These are phyloP conservation scores for Agrocybe pediades DNA, from an alignment of 768 basidiomycete genomes.

Conservation along the genomic window DNA sequence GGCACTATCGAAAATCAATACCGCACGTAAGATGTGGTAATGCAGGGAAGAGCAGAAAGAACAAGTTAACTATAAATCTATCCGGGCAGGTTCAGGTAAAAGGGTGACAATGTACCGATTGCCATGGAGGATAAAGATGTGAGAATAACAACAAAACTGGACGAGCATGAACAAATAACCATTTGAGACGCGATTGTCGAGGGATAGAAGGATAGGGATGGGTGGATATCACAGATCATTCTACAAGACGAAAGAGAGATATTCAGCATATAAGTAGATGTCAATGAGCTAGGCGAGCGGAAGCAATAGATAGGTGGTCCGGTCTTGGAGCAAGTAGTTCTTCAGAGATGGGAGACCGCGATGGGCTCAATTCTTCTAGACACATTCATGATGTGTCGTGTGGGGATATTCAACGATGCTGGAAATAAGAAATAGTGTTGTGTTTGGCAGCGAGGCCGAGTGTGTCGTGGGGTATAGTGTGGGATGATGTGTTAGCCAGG, in stretches of 20 bases:
- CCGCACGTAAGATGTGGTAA: conserved; percentile 4
- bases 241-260: conserved; percentile 19
- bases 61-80: conserved; percentile 14
- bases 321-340: conserved; percentile 11
- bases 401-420: conserved; percentile 13
- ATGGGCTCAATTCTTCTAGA: conserved; percentile 12
- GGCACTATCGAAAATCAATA: conserved; percentile 1
- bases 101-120: conserved; percentile 1
- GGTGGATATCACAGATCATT: conserved; percentile 11
- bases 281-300: conserved; percentile 8
- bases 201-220: conserved; percentile 6
- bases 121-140: conserved; percentile 7
- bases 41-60: conserved; percentile 12
- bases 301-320: conserved; percentile 24
- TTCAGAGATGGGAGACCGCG: conserved; percentile 4
- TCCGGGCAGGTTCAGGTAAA: conserved; percentile 9
- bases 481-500: conserved; percentile 23
- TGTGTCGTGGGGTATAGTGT: conserved; percentile 2
- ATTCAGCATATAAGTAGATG: conserved; percentile 16
- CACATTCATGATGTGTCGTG: conserved; percentile 11
- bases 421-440: conserved; percentile 2
- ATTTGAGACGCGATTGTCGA: conserved; percentile 3
- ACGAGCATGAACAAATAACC: conserved; percentile 10
- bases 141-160: conserved; percentile 6
- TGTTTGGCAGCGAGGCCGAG: conserved; percentile 22